These are phyloP conservation scores for Pseudopyricularia cyperi DNA, from an alignment of 2,329 filamentous ascomycete species.

Conservation along the genomic window DNA sequence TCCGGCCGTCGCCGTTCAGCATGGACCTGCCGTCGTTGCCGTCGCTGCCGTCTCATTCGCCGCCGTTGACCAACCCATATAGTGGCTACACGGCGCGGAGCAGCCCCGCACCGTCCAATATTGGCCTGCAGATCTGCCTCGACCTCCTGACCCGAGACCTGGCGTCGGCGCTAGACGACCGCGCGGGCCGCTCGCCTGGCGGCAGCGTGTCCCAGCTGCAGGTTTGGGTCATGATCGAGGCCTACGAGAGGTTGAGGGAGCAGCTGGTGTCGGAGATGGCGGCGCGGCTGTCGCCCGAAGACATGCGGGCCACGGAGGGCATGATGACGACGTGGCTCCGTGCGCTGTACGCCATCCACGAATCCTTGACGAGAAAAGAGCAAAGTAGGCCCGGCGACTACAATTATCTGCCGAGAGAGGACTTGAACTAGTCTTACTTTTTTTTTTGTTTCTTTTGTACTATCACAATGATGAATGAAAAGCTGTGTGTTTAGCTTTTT, in stretches of 20 bases:
- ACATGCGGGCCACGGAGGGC: slow-evolving; percentile 18
- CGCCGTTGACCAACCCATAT: neutral
- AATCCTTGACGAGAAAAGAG: slow-evolving; percentile 16
- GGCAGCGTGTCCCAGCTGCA: slow-evolving; percentile 31
- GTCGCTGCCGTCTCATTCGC: neutral
- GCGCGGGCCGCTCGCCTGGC: slow-evolving; percentile 4
- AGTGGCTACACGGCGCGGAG: neutral
- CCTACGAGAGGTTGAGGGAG: slow-evolving; percentile 39
- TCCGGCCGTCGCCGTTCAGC: slow-evolving; percentile 27
- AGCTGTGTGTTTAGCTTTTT: neutral
- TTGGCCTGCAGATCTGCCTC: slow-evolving; percentile 35
- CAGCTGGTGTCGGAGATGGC: slow-evolving; percentile 19
- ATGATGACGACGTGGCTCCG: slow-evolving; percentile 39
- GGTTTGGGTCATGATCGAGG: slow-evolving; percentile 45
- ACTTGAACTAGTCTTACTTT: slow-evolving; percentile 3
- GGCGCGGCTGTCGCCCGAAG: slow-evolving; percentile 11
- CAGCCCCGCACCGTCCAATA: slow-evolving; percentile 16
- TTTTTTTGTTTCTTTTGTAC: neutral
- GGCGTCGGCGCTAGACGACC: slow-evolving; percentile 21
- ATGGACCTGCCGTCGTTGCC: neutral
- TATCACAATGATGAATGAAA: neutral
- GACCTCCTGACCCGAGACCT: slow-evolving; percentile 37
- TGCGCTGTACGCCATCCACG: slow-evolving; percentile 34
- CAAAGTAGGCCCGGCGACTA: neutral
- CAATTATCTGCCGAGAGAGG: neutral